A percentile compares a stretch with the other conserved stretches of the same genome.
These are phyloP conservation scores for Ceratocystis colombiana DNA, from an alignment of 2,329 filamentous ascomycete species.

Conservation along the genomic window DNA sequence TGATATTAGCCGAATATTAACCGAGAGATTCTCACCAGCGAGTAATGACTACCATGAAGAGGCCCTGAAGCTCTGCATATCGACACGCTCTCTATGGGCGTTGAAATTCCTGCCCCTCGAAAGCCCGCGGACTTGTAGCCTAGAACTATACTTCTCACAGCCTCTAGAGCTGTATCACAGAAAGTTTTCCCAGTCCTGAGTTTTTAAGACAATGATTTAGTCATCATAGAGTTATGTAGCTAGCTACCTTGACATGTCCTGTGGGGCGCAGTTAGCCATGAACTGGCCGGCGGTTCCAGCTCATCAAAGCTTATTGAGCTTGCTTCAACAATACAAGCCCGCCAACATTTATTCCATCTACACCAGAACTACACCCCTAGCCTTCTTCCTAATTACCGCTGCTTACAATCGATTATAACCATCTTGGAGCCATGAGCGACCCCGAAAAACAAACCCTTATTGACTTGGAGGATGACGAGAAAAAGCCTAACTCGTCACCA, in stretches of 20 bases:
- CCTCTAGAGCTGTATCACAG: no score
- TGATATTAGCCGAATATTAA: background rate
- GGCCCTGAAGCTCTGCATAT: no score
- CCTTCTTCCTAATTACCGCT: background rate
- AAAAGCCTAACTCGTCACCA: background rate
- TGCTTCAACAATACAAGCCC: background rate
- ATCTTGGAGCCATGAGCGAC: conserved; percentile 19
- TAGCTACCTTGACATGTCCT: conserved; percentile 1
- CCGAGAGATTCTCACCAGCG: background rate
- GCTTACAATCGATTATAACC: background rate
- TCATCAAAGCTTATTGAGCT: background rate
- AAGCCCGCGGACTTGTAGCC: background rate
- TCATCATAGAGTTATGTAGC: conserved; percentile 6
- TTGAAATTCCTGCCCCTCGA: background rate
- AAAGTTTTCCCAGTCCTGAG: background rate
- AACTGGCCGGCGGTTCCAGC: background rate
- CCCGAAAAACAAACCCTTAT: conserved; percentile 25
- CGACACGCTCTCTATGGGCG: no score
- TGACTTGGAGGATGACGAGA: conserved; percentile 19
- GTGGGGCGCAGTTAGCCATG: conserved; percentile 10
- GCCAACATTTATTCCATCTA: background rate
- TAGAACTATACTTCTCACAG: background rate
- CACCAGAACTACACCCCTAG: background rate
- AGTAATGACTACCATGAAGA: no score
- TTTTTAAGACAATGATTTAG: background rate